phyloP scores from a whole-genome alignment of 306 rosid genomes.

The Quillaja saponaria region DNA sequence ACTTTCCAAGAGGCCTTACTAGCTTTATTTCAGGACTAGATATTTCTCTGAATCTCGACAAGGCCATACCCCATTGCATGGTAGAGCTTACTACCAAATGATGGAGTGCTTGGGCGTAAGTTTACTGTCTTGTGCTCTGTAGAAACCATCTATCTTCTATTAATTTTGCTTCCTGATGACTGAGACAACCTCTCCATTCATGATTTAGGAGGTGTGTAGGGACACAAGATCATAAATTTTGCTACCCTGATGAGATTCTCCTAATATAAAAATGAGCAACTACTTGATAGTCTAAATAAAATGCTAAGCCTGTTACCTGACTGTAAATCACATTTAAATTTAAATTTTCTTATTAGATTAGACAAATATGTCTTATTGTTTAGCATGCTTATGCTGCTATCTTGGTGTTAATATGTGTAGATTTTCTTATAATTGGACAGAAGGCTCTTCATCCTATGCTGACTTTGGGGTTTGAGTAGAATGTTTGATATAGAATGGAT shows the following conservation, averaged over 20 bases:
- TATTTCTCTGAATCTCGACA: conserved; percentile 97
- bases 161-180: conserved; percentile 11
- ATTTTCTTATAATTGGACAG: neutral
- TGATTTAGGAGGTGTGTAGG: neutral
- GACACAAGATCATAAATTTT: neutral
- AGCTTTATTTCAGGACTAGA: conserved; percentile 69
- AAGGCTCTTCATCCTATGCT: neutral
- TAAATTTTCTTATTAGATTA: conserved; percentile 11
- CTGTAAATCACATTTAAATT: conserved; percentile 6
- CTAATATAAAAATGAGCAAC: neutral
- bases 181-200: neutral
- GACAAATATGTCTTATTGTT: neutral
- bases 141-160: conserved; percentile 5
- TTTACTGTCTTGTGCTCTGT: conserved; percentile 22
- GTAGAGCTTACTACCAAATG: conserved; percentile 95
- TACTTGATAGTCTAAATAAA: neutral
- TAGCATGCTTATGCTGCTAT: too few species aligned
- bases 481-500: neutral
- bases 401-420: too few species aligned
- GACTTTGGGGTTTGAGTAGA: conserved; percentile 15
- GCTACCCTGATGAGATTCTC: neutral
- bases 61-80: conserved; percentile 96
- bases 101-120: conserved; percentile 99
- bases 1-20: conserved; percentile 23
- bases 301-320: neutral